Evolutionary conservation across 495 filamentous ascomycete species (phyloP).

Genomic region (Annulohypoxylon moriforme): DNA sequence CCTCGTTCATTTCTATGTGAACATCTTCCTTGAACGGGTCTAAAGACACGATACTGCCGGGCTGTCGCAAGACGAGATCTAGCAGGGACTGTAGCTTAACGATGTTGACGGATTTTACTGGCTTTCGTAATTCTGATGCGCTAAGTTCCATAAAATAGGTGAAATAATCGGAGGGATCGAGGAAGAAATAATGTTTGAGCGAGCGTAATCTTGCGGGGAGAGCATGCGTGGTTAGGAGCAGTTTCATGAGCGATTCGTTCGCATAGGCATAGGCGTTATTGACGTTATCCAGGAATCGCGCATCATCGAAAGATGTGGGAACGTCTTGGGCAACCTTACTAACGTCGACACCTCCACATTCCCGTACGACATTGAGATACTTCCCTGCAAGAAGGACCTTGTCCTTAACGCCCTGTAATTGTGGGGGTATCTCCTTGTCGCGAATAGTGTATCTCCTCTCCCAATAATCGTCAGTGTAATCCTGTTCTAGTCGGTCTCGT

Average conservation of each 20-base stretch:
- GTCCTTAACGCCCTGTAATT: slow-evolving; percentile 90
- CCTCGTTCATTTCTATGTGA: slow-evolving; percentile 95
- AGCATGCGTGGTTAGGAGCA: slow-evolving; percentile 91
- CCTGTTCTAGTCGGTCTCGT: slow-evolving; percentile 88
- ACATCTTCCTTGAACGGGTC: slow-evolving; percentile 99
- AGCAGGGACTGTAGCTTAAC: slow-evolving; percentile 93
- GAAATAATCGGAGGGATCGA: slow-evolving; percentile 97
- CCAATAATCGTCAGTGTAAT: slow-evolving; percentile 99
- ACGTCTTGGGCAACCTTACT: slow-evolving; percentile 90
- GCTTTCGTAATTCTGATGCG: slow-evolving; percentile 87
- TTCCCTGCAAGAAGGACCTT: slow-evolving; percentile 96
- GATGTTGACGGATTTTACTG: slow-evolving; percentile 86
- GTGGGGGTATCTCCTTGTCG: slow-evolving; percentile 89
- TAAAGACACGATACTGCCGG: slow-evolving; percentile 90
- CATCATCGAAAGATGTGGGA: slow-evolving; percentile 90
- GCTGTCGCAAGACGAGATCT: slow-evolving; percentile 93
- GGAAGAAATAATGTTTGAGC: slow-evolving; percentile 98
- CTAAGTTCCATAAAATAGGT: slow-evolving; percentile 95
- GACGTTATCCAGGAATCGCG: slow-evolving; percentile 91
- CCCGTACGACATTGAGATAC: slow-evolving; percentile 96
- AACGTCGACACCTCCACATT: slow-evolving; percentile 95
- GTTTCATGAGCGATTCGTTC: slow-evolving; percentile 89
- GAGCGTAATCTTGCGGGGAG: slow-evolving; percentile 87
- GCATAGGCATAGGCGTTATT: slow-evolving; percentile 94
- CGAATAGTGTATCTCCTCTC: slow-evolving; percentile 96